Evolutionary conservation across 164 flowering plant genomes (phyloP).

Genomic region (Euptelea pleiosperma): DNA sequence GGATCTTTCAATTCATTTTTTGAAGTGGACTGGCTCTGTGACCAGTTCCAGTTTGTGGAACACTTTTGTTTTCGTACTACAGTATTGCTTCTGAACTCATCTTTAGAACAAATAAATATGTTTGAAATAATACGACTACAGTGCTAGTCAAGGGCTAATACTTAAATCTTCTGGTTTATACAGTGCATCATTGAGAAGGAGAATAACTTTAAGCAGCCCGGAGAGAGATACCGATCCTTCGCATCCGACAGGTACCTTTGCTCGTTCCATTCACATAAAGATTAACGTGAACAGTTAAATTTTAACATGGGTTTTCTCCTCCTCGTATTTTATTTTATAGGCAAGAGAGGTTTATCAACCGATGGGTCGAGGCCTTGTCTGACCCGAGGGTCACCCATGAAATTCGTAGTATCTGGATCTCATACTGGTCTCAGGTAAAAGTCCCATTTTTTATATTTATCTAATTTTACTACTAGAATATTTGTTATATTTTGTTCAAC

Average conservation of each 20-base stretch:
- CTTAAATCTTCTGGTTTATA: slow-evolving; percentile 5
- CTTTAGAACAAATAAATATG: too few species aligned
- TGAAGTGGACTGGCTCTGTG: too few species aligned
- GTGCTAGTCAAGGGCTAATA: too few species aligned
- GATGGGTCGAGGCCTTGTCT: slow-evolving; percentile 70
- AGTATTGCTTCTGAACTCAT: too few species aligned
- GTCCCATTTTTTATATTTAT: not conserved
- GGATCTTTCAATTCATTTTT: too few species aligned
- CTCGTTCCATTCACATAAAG: not conserved
- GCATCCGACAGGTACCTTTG: slow-evolving; percentile 67
- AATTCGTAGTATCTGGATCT: slow-evolving; percentile 78
- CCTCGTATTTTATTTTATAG: slow-evolving; percentile 28
- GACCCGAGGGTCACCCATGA: slow-evolving; percentile 90
- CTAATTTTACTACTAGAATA: not conserved
- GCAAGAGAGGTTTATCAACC: slow-evolving; percentile 72
- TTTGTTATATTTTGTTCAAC: too few species aligned
- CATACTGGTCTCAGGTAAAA: slow-evolving; percentile 82
- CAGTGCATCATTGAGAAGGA: slow-evolving; percentile 83
- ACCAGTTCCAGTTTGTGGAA: too few species aligned
- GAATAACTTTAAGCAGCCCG: slow-evolving; percentile 97
- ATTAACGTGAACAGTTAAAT: not conserved
- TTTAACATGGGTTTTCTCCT: not conserved
- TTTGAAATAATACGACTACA: not conserved
- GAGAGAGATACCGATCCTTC: slow-evolving; percentile 88
- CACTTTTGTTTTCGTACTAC: too few species aligned